Evolutionary conservation across 2,329 filamentous ascomycete species (phyloP), one percentile per base, ranked within the genome.

Genomic region (Colletotrichum theobromicola): DNA sequence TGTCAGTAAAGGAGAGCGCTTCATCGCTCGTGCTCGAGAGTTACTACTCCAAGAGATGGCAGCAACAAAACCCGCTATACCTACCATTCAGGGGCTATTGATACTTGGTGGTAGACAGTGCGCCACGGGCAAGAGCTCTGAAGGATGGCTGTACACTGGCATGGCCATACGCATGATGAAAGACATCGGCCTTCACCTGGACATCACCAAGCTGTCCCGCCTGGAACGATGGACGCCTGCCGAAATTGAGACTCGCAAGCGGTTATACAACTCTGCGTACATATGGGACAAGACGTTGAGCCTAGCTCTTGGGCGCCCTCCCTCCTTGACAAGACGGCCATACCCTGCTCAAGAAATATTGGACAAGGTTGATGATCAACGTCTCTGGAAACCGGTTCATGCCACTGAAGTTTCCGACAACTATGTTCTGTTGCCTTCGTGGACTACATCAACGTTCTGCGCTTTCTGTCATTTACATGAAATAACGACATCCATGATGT

Each of bases 281-380:
- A 72, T 78, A 34, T 78, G 77, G 77, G 77, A 78, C 18, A 78
- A 78, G 53, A 78, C 77, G 1, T 34, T 78, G 24, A 78, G 77
- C 32, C 76, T 78, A 13, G 74, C 77, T 2, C 62, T 78, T 3
- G 77, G 77, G 4, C 76, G 77, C 18, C 63, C 64, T 15, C 74
- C 76, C 4, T 60, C 76, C 1, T 42, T 76, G 13, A 69, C 58
- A 21, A 55, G 74, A 21, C 50, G 63, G 10, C 76, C 70, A 4
- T 76, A 76, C 15, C 62, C 71, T 1, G 60, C 76, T 3, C 70
- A 68, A 9, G 61, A 78, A 10, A 75, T 75, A 15, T 7, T 76
- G n/a, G 76, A 77, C 30, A 77, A 77, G 32, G 75, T 73, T 50
- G 76, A 77, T 26, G 75, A 77, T 16, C 60, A 72, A 5, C 50